Conservation (phyloP, 805 yeast species). For the Schizosaccharomyces cryophilus region DNA sequence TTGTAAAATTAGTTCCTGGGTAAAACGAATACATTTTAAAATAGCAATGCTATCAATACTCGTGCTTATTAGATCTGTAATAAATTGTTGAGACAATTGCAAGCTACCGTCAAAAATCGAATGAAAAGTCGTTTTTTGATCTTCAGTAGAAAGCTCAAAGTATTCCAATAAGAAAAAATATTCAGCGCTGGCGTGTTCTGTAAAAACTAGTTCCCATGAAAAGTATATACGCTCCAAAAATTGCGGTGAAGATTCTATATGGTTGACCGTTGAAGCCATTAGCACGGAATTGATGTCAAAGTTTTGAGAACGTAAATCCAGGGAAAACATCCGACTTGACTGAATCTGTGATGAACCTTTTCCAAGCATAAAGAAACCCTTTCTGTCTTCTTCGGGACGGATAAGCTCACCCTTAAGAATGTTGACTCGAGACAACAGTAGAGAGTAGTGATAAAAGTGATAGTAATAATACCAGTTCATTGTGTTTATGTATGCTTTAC, state of each 20-base stretch:
- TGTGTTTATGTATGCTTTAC: constrained; percentile 61
- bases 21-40: constrained; percentile 44
- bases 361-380: background rate
- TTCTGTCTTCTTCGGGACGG: background rate
- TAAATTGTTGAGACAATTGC: constrained; percentile 24
- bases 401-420: constrained; percentile 17
- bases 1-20: constrained; percentile 38
- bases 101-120: constrained; percentile 30
- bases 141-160: constrained; percentile 6
- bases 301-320: constrained; percentile 1
- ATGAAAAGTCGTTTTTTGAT: constrained; percentile 15
- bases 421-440: constrained; percentile 42
- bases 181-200: background rate
- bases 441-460: constrained; percentile 51
- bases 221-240: background rate
- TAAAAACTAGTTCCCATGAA: background rate
- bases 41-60: constrained; percentile 55
- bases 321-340: background rate
- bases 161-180: background rate
- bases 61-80: constrained; percentile 17
- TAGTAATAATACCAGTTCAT: constrained; percentile 82
- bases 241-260: background rate
- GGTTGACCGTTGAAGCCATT: background rate
- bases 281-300: constrained; percentile 1
- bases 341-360: background rate